phyloP scores from a whole-genome alignment of 805 yeast species.

The Hanseniaspora thailandica region DNA sequence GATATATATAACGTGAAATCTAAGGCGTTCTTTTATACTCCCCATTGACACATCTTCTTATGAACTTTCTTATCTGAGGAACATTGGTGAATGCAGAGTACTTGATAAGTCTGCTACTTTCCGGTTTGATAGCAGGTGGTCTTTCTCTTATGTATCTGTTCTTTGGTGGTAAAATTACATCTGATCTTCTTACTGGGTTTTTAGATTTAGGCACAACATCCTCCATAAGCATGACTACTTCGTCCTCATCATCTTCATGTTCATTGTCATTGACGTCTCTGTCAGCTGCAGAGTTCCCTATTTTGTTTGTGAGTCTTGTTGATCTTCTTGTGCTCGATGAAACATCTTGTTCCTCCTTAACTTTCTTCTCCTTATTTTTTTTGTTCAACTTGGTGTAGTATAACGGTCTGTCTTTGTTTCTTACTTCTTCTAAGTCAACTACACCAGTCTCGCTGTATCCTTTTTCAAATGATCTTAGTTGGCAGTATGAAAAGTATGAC shows the following conservation, averaged over 20 bases:
- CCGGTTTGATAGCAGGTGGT: constrained; percentile 26
- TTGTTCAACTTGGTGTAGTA: constrained; percentile 22
- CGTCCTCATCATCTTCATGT: constrained; percentile 12
- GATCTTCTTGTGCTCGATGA: constrained; percentile 20
- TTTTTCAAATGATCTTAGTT: constrained; percentile 23
- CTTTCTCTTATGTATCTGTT: constrained; percentile 27
- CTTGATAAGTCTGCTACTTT: constrained; percentile 23
- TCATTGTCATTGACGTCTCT: constrained; percentile 9
- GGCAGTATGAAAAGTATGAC: constrained; percentile 26
- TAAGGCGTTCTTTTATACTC: constrained; percentile 8
- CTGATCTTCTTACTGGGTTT: constrained; percentile 29
- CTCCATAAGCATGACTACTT: constrained; percentile 25
- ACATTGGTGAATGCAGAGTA: constrained; percentile 24
- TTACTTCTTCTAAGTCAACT: constrained; percentile 24
- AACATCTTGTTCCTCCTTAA: background rate
- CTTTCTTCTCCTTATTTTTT: constrained; percentile 14
- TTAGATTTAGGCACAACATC: constrained; percentile 24
- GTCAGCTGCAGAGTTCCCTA: constrained; percentile 1
- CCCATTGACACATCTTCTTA: constrained; percentile 4
- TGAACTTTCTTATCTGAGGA: constrained; percentile 22
- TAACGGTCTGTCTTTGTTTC: constrained; percentile 23
- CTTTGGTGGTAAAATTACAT: constrained; percentile 27
- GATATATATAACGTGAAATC: too few species aligned
- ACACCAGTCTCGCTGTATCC: constrained; percentile 28
- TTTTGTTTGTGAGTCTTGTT: constrained; percentile 21